Evolutionary conservation across 2,329 filamentous ascomycete genomes (phyloP), one percentile per base, ranked within the genome.

Genomic region (Fusarium cyanostomum): DNA sequence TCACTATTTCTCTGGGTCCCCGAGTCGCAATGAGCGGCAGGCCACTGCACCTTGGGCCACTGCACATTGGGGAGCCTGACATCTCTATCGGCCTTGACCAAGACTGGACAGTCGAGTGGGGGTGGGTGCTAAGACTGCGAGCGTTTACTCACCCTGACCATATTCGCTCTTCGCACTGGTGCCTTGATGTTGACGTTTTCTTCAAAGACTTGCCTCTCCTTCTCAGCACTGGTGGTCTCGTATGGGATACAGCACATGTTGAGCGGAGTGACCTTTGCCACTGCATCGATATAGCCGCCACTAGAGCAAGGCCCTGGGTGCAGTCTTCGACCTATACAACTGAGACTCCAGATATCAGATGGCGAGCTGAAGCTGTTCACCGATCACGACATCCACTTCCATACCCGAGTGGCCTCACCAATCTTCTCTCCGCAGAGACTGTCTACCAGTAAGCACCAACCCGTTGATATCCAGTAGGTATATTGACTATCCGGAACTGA

Each of bases 21-120:
- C 21, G 2, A 21, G 12, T 34, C 28, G n/a, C n/a, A 7, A 39
- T 42, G 13, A 8, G n/a, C 12, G n/a, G 18, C 12, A 42, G 18
- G n/a, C n/a, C n/a, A n/a, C n/a, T n/a, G n/a, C n/a, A n/a, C n/a
- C n/a, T n/a, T n/a, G n/a, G n/a, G 27, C 41, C 13, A 38, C 16
- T 38, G 3, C 9, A 11, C 10, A 4, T 30, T n/a, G 49, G 31
- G 2, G 31, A 38, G 31, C 7, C 8, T 21, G 50, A 45, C 15
- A 28, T 53, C 16, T 28, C 11, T 15, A 24, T 46, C 27, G 10
- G 7, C 2, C n/a, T 24, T 21, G 31, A 35, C 15, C 28, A 51
- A 15, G 31, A 53, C 30, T 53, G 50, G 50, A 53, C 41, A 24
- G n/a, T 10, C 12, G 12, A 45, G 12, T 53, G 26, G 39, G 18